phyloP scores from a whole-genome alignment of 83 land plant species.

The Picea abies region DNA sequence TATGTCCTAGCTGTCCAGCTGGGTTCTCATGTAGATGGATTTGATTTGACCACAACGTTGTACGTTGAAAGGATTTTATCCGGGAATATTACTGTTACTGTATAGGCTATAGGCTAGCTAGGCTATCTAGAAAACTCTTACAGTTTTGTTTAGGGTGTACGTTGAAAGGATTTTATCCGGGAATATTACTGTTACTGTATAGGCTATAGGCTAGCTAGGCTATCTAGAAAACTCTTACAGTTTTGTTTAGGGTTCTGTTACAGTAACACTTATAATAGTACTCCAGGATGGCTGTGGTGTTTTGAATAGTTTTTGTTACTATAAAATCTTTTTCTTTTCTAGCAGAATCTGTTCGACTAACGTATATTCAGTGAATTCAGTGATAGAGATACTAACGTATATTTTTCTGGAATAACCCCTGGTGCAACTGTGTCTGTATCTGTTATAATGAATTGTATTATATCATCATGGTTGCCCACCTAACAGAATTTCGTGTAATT shows the following conservation, averaged over 20 bases:
- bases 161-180: neutral
- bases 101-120: neutral
- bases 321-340: neutral
- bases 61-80: neutral
- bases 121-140: slow-evolving; percentile 4
- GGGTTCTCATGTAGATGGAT: neutral
- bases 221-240: neutral
- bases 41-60: too few relatives aligned
- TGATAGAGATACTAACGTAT: neutral
- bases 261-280: too few relatives aligned
- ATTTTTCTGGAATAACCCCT: neutral
- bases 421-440: neutral
- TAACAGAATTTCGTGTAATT: slow-evolving; percentile 4
- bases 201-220: neutral
- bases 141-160: neutral
- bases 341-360: neutral
- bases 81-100: neutral
- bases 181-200: neutral
- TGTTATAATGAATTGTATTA: neutral
- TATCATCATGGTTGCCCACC: neutral
- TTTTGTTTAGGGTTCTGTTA: neutral
- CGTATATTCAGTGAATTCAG: neutral
- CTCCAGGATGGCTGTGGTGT: too few relatives aligned
- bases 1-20: too few relatives aligned
- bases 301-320: too few relatives aligned